Conservation (phyloP, 2,329 filamentous ascomycete genomes). For the Talaromyces islandicus region DNA sequence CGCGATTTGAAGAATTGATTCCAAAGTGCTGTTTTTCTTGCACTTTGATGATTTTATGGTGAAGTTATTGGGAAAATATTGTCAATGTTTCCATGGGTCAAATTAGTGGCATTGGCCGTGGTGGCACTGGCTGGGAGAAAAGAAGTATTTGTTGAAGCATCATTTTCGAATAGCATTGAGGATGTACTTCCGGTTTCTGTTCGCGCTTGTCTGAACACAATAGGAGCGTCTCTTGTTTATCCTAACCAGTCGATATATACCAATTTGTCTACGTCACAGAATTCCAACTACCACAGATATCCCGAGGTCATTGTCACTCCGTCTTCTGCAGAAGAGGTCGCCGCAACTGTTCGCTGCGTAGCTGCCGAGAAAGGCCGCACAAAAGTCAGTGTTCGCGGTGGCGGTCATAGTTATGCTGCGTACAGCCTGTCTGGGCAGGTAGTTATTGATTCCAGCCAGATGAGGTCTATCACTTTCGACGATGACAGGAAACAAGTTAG, state of each 20-base stretch:
- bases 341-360: neutral
- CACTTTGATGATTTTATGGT: neutral
- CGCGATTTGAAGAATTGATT: too few species aligned
- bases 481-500: neutral
- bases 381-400: neutral
- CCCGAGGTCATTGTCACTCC: neutral
- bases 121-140: neutral
- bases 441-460: neutral
- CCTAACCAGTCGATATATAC: neutral
- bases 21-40: neutral
- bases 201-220: neutral
- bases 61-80: neutral
- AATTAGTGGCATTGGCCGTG: neutral
- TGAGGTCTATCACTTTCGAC: neutral
- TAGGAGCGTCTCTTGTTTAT: neutral
- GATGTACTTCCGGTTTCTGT: neutral
- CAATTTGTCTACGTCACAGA: neutral
- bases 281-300: neutral
- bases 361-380: neutral
- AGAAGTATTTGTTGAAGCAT: neutral
- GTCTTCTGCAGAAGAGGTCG: neutral
- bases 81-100: neutral
- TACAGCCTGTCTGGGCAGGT: neutral
- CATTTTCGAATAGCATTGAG: neutral
- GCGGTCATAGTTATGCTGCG: neutral